phyloP scores from a whole-genome alignment of 176 grass and related monocot species.

The Echinochloa phyllopogon region DNA sequence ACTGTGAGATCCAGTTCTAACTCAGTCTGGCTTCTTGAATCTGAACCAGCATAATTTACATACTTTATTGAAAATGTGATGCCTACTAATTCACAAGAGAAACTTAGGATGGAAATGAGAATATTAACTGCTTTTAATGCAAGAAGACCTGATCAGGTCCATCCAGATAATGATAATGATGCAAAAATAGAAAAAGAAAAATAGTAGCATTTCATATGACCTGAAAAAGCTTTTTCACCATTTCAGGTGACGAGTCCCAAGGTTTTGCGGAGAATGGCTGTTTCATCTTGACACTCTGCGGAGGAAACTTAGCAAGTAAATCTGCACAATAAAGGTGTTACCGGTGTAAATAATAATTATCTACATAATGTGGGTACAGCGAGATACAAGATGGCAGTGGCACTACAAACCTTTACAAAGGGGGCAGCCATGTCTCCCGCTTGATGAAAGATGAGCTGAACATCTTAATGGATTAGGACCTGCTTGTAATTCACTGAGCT shows the following conservation, averaged over 20 bases:
- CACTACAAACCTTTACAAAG: slow-evolving; percentile 88
- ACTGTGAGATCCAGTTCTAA: slow-evolving; percentile 18
- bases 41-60: background rate
- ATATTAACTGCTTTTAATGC: background rate
- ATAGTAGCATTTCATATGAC: slow-evolving; percentile 46
- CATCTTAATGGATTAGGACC: slow-evolving; percentile 92
- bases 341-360: slow-evolving; percentile 26
- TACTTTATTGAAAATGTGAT: background rate
- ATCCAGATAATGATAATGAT: slow-evolving; percentile 12
- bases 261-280: slow-evolving; percentile 78
- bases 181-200: slow-evolving; percentile 2
- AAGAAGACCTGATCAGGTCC: slow-evolving; percentile 20
- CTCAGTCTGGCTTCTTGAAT: background rate
- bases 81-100: background rate
- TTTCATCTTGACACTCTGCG: slow-evolving; percentile 88
- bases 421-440: slow-evolving; percentile 80
- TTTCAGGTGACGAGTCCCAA: slow-evolving; percentile 87
- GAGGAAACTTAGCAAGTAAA: slow-evolving; percentile 97
- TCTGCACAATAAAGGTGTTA: slow-evolving; percentile 55
- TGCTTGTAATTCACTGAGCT: slow-evolving; percentile 87
- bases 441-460: slow-evolving; percentile 92
- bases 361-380: slow-evolving; percentile 25
- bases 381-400: background rate
- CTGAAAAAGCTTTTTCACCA: slow-evolving; percentile 98
- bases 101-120: slow-evolving; percentile 28